Base-by-base conservation (phyloP, 495 filamentous ascomycete genomes). In the Wilcoxina mikolae region DNA sequence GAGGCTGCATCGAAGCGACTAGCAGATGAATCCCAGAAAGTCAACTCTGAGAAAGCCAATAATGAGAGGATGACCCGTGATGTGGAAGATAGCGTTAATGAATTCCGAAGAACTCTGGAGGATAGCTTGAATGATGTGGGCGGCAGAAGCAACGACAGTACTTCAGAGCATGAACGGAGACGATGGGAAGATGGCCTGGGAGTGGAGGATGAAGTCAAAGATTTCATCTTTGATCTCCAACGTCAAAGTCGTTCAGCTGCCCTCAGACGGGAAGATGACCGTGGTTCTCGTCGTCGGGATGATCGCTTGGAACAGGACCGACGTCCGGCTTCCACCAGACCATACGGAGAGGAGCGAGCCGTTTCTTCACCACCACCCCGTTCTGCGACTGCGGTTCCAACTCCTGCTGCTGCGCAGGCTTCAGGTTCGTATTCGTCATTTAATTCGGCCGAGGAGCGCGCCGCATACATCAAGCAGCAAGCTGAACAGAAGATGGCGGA, bases 401-500 rank as follows among this genome's bases (percentile, higher is more conserved):
- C 70, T 20, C 60, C 71, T 22, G 63, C 73, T 23, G 35, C 59
- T 41, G 62, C 69, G 7, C 63, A 69, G 4, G 61, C 62, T 15
- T 71, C 71, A 12, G 73, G 74, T 2, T 77, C 82, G 3, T 91
- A 93, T 56, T 78, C 83, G 2, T 74, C 83, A n/a, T 88, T 85
- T 67, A 84, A 83, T 63, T 93, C 89, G 1, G 81, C 88, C 3
- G 88, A 95, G 64, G 90, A 96, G 57, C 78, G 93, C 38, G 89
- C 93, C 24, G 87, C 93, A 3, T 95, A 88, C 67, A 94, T 95
- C 58, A 91, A 91, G 66, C 87, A 95, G 67, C 89, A 94, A 66
- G 93, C 93, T 11, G 88, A 96, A 68, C 85, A 87, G 65, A 84
- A 89, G 43, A 95, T 99, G 84, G 88, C 90, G n/a, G 93, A 96